phyloP scores from a whole-genome alignment of 2,329 filamentous ascomycete genomes.

The Phyllosticta ampelicida region DNA sequence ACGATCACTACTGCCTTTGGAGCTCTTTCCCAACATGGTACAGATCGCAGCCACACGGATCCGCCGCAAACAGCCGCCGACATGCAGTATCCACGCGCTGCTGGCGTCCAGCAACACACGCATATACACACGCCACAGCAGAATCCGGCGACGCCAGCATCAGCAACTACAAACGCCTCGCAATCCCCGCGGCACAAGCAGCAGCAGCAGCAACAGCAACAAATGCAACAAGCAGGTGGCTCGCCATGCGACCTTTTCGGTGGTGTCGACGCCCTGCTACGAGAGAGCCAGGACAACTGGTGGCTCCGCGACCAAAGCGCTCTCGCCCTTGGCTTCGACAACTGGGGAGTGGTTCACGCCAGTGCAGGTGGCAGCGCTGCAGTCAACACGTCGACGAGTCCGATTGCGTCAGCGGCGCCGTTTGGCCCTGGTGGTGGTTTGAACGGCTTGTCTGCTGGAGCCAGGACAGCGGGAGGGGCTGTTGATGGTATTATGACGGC shows the following conservation, averaged over 20 bases:
- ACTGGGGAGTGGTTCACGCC: slow-evolving; percentile 38
- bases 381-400: background rate
- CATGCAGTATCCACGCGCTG: slow-evolving; percentile 1
- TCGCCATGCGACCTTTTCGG: slow-evolving; percentile 47
- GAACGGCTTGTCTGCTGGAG: background rate
- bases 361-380: background rate
- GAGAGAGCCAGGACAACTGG: slow-evolving; percentile 48
- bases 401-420: background rate
- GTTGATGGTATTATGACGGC: background rate
- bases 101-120: background rate
- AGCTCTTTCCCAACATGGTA: background rate
- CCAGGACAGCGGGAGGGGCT: background rate
- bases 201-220: background rate
- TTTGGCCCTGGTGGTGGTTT: background rate
- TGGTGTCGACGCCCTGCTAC: slow-evolving; percentile 48
- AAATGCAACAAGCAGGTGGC: slow-evolving; percentile 16
- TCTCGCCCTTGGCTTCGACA: slow-evolving; percentile 51
- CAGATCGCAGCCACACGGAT: slow-evolving; percentile 13
- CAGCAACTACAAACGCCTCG: background rate
- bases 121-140: background rate
- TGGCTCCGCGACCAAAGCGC: slow-evolving; percentile 53
- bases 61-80: background rate
- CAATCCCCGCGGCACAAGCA: background rate
- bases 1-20: background rate
- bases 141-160: slow-evolving; percentile 1